Conservation (phyloP, 1,284 basidiomycete species). For the Rhizoctonia solani region DNA sequence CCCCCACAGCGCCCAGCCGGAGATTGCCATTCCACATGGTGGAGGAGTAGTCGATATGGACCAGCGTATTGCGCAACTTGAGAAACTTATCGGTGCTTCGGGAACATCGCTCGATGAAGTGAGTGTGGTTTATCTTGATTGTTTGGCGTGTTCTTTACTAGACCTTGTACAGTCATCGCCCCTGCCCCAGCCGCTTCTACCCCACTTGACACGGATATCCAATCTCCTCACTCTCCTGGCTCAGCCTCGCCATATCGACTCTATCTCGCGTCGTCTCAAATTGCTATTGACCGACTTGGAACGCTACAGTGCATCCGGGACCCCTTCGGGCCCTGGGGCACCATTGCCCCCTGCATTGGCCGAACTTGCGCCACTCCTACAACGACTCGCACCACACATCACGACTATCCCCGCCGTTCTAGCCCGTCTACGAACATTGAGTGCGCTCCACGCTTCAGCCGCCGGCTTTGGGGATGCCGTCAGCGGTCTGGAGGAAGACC, state of each 20-base stretch:
- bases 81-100: constrained; percentile 77
- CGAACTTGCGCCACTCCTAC: constrained; percentile 75
- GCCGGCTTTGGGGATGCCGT: constrained; percentile 65
- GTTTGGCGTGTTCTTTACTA: constrained; percentile 5
- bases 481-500: constrained; percentile 64
- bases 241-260: constrained; percentile 95
- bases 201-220: constrained; percentile 80
- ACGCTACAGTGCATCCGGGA: constrained; percentile 55
- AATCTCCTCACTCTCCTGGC: constrained; percentile 83
- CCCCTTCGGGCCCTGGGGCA: constrained; percentile 5
- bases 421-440: constrained; percentile 80
- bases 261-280: constrained; percentile 93
- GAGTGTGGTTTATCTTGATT: constrained; percentile 36
- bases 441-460: constrained; percentile 80
- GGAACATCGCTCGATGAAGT: constrained; percentile 75
- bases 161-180: constrained; percentile 51
- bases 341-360: constrained; percentile 46
- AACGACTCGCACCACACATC: constrained; percentile 81
- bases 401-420: constrained; percentile 93
- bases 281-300: constrained; percentile 92
- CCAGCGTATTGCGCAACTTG: constrained; percentile 75
- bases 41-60: constrained; percentile 69
- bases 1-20: constrained; percentile 39
- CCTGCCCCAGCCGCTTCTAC: constrained; percentile 78
- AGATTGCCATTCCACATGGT: no score